phyloP scores from a whole-genome alignment of 371 early-diverging fungal species.

The Ordospora pajunii region DNA sequence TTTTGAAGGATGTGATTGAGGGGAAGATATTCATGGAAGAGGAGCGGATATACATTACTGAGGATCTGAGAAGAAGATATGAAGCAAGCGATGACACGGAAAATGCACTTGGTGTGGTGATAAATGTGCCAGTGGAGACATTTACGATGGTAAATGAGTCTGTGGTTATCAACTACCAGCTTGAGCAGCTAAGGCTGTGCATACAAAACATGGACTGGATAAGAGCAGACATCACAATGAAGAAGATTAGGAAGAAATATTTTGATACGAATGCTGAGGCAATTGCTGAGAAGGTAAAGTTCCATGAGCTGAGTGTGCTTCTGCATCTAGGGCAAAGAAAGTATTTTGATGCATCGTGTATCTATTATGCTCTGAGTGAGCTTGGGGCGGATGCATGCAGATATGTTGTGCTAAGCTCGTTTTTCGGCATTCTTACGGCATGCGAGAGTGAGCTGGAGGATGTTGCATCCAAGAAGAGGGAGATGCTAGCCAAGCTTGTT shows the following conservation, averaged over 20 bases:
- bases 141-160: slow-evolving; percentile 52
- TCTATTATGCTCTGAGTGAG: slow-evolving; percentile 30
- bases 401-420: slow-evolving; percentile 7
- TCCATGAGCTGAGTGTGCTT: slow-evolving; percentile 37
- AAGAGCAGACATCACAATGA: slow-evolving; percentile 40
- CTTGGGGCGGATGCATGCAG: neutral
- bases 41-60: slow-evolving; percentile 51
- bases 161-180: slow-evolving; percentile 50
- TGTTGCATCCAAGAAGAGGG: neutral
- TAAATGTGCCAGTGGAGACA: slow-evolving; percentile 59
- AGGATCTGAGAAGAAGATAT: slow-evolving; percentile 44
- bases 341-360: slow-evolving; percentile 36
- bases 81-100: neutral
- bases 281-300: slow-evolving; percentile 17
- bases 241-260: slow-evolving; percentile 52
- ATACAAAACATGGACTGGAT: slow-evolving; percentile 40
- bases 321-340: slow-evolving; percentile 46
- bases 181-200: slow-evolving; percentile 55
- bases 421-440: slow-evolving; percentile 29
- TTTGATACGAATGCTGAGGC: slow-evolving; percentile 25
- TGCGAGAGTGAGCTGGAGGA: neutral
- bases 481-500: slow-evolving; percentile 10
- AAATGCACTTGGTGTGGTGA: slow-evolving; percentile 45
- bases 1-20: slow-evolving; percentile 55
- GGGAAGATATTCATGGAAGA: slow-evolving; percentile 60